Evolutionary conservation across 208 protist species (phyloP).

Genomic region (Trypanosoma grayi): DNA sequence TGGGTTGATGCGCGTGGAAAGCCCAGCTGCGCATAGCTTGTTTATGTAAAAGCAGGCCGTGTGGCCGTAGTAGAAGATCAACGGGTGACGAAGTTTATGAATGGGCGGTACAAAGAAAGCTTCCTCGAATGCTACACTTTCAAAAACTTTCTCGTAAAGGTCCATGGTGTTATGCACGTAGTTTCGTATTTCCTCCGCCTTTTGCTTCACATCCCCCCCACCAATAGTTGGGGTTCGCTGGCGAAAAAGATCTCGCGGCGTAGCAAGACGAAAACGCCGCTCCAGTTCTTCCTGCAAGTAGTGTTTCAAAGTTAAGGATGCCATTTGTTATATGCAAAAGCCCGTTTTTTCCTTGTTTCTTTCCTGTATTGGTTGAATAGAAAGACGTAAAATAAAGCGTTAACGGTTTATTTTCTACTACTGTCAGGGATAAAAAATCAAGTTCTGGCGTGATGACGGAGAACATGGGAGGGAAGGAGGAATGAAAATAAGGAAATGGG

Average conservation of each 20-base stretch:
- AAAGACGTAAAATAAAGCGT: conserved; percentile 10
- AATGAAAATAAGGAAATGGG: not conserved
- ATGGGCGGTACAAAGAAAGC: conserved; percentile 81
- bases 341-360: conserved; percentile 5
- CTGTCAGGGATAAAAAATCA: not conserved
- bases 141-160: conserved; percentile 87
- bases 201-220: conserved; percentile 48
- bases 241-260: conserved; percentile 46
- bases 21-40: conserved; percentile 90
- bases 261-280: conserved; percentile 37
- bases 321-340: conserved; percentile 32
- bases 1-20: conserved; percentile 82
- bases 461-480: not conserved
- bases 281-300: conserved; percentile 46
- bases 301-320: conserved; percentile 42
- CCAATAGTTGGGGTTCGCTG: conserved; percentile 59
- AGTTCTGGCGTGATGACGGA: not conserved
- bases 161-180: conserved; percentile 89
- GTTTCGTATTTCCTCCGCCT: conserved; percentile 81
- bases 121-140: conserved; percentile 67
- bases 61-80: conserved; percentile 97
- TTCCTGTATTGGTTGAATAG: not conserved
- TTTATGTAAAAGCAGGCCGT: conserved; percentile 96
- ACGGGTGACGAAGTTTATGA: conserved; percentile 93
- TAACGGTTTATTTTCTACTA: not conserved